Base-by-base conservation (phyloP, 768 basidiomycete species). In the Gyrodon lividus region DNA sequence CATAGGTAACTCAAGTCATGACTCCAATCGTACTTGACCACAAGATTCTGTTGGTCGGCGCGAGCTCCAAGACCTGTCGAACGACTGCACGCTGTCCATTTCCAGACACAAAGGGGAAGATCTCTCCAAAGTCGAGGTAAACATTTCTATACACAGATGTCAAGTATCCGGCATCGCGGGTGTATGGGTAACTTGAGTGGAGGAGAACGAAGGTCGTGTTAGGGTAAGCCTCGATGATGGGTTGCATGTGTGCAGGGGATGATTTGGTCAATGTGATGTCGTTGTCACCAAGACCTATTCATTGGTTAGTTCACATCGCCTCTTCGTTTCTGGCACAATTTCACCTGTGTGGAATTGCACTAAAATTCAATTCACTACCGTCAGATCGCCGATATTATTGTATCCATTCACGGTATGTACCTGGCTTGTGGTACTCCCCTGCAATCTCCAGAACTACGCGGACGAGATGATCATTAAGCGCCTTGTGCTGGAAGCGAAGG, bases 311-410 rank as follows among this genome's bases (percentile, higher is more conserved):
- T 42, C 9, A 48, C 16, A 17, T 17, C 9, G 13, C 20, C 14
- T n/a, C 20, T 33, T 14, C 16, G 16, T 7, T n/a, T 38, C 8
- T 4, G 13, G 4, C 4, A 9, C 3, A 10, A 6, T 17, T 53
- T 46, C 39, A 65, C 67, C 89, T 7, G 87, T 90, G 59, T 92
- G 89, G 65, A 91, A 91, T 72, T 92, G 89, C 19, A 92, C 89
- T 91, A 34, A 38, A 34, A 13, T 19, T 43, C 37, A 34, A 13
- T 19, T 43, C 37, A 43, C 44, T 14, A 19, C 39, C 43, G 16
- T 46, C 30, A 43, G 31, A 33, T 5, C 17, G 44, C 23, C 8
- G 40, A 24, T 9, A 30, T 23, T 24, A 16, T 20, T n/a, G 6
- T 1, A 13, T 35, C 6, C 2, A 0, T 17, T 10, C 2, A 2